Conservation (phyloP, 495 filamentous ascomycete species). For the Xylaria curta region DNA sequence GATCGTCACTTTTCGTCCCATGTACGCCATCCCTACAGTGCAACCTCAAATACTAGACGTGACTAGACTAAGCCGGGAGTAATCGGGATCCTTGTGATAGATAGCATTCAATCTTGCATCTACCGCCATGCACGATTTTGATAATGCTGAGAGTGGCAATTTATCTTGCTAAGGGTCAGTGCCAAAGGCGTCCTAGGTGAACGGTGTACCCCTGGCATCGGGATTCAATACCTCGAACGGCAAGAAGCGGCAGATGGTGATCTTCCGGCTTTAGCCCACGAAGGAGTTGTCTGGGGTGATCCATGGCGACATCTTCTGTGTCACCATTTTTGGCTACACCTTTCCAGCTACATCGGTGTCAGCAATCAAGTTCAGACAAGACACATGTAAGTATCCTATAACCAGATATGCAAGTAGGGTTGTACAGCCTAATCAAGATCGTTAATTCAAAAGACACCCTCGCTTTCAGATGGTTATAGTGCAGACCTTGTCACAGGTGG, state of each 20-base stretch:
- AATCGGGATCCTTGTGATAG: conserved; percentile 4
- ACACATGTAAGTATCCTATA: conserved; percentile 2
- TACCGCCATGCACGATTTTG: conserved; percentile 3
- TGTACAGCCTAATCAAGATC: conserved; percentile 6
- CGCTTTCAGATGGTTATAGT: not conserved
- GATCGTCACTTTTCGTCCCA: not conserved
- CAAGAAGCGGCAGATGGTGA: not conserved
- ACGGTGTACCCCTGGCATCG: conserved; percentile 11
- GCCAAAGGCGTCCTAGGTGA: conserved; percentile 3
- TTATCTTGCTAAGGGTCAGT: not conserved
- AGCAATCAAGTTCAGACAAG: conserved; percentile 17
- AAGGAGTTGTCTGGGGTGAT: not conserved
- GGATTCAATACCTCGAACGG: not conserved
- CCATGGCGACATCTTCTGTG: not conserved
- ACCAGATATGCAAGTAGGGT: conserved; percentile 1
- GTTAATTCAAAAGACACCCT: not conserved
- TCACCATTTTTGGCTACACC: not conserved
- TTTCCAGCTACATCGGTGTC: not conserved
- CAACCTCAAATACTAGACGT: not conserved
- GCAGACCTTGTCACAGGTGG: conserved; percentile 1
- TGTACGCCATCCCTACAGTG: not conserved
- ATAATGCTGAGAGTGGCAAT: not conserved
- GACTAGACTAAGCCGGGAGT: conserved; percentile 13
- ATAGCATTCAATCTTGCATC: conserved; percentile 21
- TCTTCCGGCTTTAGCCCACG: not conserved